Evolutionary conservation across 441 rosid genomes (phyloP), one percentile per base, ranked within the genome.

Genomic region (Syzygium malaccense): DNA sequence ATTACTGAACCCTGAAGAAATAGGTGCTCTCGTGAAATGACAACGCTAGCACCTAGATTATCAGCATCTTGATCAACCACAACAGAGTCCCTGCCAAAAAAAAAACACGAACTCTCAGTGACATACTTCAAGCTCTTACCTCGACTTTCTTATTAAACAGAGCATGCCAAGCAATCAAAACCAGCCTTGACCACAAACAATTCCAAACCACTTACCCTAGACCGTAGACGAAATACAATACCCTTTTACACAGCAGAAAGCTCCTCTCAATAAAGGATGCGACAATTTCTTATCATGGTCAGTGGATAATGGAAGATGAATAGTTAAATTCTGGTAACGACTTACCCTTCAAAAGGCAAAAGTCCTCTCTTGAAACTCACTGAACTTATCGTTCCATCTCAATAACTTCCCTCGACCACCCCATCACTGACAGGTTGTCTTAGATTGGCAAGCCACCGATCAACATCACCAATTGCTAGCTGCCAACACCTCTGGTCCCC

Each of bases 11-110:
- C 88, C 97, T 88, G 71, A 95, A 98, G 26, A 96, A 96, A 86
- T 97, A 95, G 1, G 98, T 92, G 54, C 97, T 95, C 3, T 95
- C 96, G 75, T 97, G 98, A 87, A 97, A 97, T 7, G 95, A 95
- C 5, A 96, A 94, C 6, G 98, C 97, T 13, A 95, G 91, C 5
- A 93, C 96, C 89, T 97, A 96, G 25, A 97, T 96, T 85, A 97
- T 92, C n/a, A 95, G 86, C 6, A 96, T 95, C 91, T 95, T 95
- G 49, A 95, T 49, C 68, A 96, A 87, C 98, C 98, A 95, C 23
- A 97, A 80, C 85, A 92, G 87, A 17, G 92, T 95, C 12, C 94
- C 95, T 19, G 95, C 88, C 89, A 95, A 57, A 85, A 85, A 85
- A 95, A 93, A 89, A 97, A 95, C 6, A 91, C 57, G 49, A 95